Evolutionary conservation across 768 basidiomycete species (phyloP), one percentile per base, ranked within the genome.

Genomic region (Suillus decipiens): DNA sequence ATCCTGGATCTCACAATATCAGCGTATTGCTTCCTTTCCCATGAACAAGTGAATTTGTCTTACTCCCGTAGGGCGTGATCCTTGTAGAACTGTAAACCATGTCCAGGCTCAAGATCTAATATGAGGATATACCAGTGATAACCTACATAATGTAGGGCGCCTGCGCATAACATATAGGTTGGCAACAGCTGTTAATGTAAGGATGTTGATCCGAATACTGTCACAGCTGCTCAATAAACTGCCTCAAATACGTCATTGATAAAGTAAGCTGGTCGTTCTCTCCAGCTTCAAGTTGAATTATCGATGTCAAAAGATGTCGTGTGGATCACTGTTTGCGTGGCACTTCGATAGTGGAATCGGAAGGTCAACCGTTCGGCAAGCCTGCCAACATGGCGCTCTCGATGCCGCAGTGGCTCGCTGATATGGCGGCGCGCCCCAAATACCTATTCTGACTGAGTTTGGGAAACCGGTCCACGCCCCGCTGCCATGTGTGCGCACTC

Each of bases 401-500:
- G 10, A n/a, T 22, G 53, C 43, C n/a, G 24, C 54, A 24, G 36
- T n/a, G 19, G 34, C 34, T 34, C 28, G 15, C 50, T 7, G 9
- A 51, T 31, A 60, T 28, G 4, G 10, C 36, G 17, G 69, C 69
- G 33, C 64, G 60, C 24, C 69, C 70, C 64, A 74, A 73, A 59
- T 70, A 69, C 67, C 72, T 71, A 68, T 72, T 61, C 10, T 6
- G 19, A n/a, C 10, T 33, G 51, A 53, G 15, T 17, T 33, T 11
- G 31, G 31, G 2, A 33, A 17, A 53, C 17, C 51, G 48, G 48
- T 17, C 15, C 48, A 50, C 8, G 15, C 28, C 28, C 24, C 48
- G 48, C 24, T 28, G 48, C 28, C 28, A 51, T 50, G 70, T 72
- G 22, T 71, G 71, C 63, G 70, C 72, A 47, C 68, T 75, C 37